These are phyloP conservation scores for Nakazawaea molendinolei DNA, from an alignment of 805 yeast species.

Conservation along the genomic window DNA sequence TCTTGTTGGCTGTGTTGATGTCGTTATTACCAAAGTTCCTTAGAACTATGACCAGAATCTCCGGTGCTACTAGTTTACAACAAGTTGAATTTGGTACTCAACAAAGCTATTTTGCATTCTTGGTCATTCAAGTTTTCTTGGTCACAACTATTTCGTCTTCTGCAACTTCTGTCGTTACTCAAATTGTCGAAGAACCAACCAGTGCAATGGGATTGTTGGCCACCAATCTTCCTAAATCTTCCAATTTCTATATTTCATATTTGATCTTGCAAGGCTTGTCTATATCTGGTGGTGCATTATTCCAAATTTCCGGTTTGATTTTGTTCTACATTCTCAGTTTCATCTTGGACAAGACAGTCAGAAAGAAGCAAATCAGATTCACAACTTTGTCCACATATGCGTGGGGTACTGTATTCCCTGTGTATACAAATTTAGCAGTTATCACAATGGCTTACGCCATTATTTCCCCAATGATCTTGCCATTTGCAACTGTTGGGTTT, in stretches of 20 bases:
- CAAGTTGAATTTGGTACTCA: constrained; percentile 59
- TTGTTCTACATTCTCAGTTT: constrained; percentile 53
- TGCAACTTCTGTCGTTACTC: constrained; percentile 60
- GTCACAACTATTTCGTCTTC: constrained; percentile 69
- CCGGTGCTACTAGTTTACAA: constrained; percentile 55
- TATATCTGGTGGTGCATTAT: constrained; percentile 55
- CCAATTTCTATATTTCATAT: constrained; percentile 68
- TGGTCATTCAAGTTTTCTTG: constrained; percentile 64
- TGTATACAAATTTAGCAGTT: constrained; percentile 63
- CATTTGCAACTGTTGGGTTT: constrained; percentile 70
- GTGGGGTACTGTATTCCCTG: constrained; percentile 80
- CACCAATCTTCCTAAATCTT: constrained; percentile 63
- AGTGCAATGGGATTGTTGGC: constrained; percentile 54
- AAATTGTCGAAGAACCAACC: constrained; percentile 52
- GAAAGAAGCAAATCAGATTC: constrained; percentile 63
- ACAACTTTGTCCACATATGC: constrained; percentile 41
- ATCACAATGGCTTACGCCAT: constrained; percentile 62
- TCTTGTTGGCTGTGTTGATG: constrained; percentile 61
- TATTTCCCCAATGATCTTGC: constrained; percentile 75
- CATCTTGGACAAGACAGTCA: constrained; percentile 53
- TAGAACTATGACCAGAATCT: constrained; percentile 51
- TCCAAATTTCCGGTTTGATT: constrained; percentile 55
- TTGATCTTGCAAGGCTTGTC: constrained; percentile 63
- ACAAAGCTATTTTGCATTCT: constrained; percentile 61
- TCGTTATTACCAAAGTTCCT: constrained; percentile 58